A percentile compares a stretch with the other conserved stretches of the same genome.
Conservation (phyloP, 2,329 filamentous ascomycete species). For the Acarospora socialis region DNA sequence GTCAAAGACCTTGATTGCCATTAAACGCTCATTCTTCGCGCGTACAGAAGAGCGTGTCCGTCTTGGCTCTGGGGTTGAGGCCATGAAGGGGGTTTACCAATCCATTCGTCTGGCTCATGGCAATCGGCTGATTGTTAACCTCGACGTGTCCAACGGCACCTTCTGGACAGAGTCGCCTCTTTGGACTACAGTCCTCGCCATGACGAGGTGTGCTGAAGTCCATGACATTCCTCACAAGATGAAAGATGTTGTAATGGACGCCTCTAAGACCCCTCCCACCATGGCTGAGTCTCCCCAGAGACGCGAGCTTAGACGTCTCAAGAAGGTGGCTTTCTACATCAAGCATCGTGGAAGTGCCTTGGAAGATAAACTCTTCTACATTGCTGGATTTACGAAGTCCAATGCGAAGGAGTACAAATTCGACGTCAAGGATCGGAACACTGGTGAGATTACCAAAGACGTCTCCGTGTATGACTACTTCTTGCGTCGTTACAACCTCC, state of each 20-base stretch:
- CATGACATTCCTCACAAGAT: neutral
- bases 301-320: slow-evolving; percentile 20
- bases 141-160: slow-evolving; percentile 80
- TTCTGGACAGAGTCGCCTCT: slow-evolving; percentile 50
- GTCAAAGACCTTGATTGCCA: slow-evolving; percentile 48
- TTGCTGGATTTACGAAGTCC: slow-evolving; percentile 33
- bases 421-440: slow-evolving; percentile 25
- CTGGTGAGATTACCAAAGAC: slow-evolving; percentile 30
- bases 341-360: slow-evolving; percentile 23
- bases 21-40: slow-evolving; percentile 76
- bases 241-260: slow-evolving; percentile 3
- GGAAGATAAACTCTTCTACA: slow-evolving; percentile 30
- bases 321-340: slow-evolving; percentile 24
- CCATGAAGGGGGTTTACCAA: slow-evolving; percentile 79
- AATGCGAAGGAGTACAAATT: slow-evolving; percentile 32
- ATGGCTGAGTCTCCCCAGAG: slow-evolving; percentile 23
- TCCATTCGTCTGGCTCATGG: slow-evolving; percentile 62
- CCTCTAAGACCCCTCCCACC: too few species aligned
- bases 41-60: slow-evolving; percentile 30
- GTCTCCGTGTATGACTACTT: slow-evolving; percentile 48
- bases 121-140: slow-evolving; percentile 62
- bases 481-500: slow-evolving; percentile 35
- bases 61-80: slow-evolving; percentile 55
- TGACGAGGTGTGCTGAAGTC: neutral
- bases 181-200: neutral